phyloP scores from a whole-genome alignment of 75 land plant species.

The Picea sitchensis region DNA sequence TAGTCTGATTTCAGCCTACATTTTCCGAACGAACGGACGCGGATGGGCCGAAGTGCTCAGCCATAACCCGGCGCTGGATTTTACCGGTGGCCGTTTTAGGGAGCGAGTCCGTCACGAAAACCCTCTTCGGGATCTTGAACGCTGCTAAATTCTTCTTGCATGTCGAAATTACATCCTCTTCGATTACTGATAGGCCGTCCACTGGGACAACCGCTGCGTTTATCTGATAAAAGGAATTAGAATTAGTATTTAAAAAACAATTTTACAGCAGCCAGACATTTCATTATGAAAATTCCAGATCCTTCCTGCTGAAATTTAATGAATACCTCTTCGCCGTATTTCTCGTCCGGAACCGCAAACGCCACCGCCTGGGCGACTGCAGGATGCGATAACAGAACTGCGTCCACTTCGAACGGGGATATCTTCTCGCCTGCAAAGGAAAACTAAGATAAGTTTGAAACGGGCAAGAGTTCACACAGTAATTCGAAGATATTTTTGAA shows the following conservation, averaged over 20 bases:
- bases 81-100: slow-evolving; percentile 95
- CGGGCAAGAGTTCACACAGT: no score
- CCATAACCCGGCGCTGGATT: slow-evolving; percentile 87
- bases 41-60: slow-evolving; percentile 22
- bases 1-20: no score
- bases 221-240: slow-evolving; percentile 24
- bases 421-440: slow-evolving; percentile 81
- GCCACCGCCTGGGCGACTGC: slow-evolving; percentile 88
- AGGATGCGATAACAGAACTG: slow-evolving; percentile 81
- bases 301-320: no score
- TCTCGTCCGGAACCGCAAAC: slow-evolving; percentile 91
- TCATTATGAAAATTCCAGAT: no score
- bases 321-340: slow-evolving; percentile 82
- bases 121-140: slow-evolving; percentile 88
- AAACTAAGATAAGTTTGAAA: no score
- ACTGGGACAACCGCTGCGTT: background rate
- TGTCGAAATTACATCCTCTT: slow-evolving; percentile 51
- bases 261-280: no score
- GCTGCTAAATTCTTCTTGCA: slow-evolving; percentile 89
- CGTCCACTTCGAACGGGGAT: slow-evolving; percentile 91
- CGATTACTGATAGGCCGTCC: slow-evolving; percentile 48
- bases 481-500: no score
- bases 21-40: no score
- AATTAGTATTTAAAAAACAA: no score
- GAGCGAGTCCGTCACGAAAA: slow-evolving; percentile 66